Base-by-base conservation (phyloP, 441 rosid species). In the Erodium trifolium region DNA sequence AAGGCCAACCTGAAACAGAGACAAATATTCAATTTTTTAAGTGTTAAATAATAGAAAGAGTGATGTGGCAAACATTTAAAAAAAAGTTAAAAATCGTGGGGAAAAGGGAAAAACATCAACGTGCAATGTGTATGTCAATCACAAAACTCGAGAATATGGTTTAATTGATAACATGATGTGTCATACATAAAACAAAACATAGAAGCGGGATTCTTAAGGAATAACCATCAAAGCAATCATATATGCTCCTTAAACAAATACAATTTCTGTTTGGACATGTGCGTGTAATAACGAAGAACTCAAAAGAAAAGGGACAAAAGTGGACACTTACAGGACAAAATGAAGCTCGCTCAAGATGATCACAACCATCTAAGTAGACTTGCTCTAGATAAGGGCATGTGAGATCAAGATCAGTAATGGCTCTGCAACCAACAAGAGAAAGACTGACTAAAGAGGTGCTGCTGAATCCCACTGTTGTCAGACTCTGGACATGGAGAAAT, bases 391-490 rank as follows among this genome's bases (percentile, higher is more conserved):
- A 76, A 68, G 96, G 96, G 78, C 98, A 90, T 34, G 75, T 76
- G 80, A 95, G 78, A 37, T 89, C 92, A 70, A 95, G 93, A 82
- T 84, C 43, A 68, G 89, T 87, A 66, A 92, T 81, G 74, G 83
- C 88, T 67, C 93, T 94, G 72, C 99, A 95, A 72, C 98, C 98
- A 74, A 88, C 92, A 72, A 95, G 91, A 41, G 99, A 95, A 72
- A 95, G 95, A 72, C 92, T 86, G 65, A 82, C 81, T 63, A 95
- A 79, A 51, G 99, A 90, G 23, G 85, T 81, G 78, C 89, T 86
- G 79, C 88, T 75, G 87, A 95, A 90, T 70, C 79, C 76, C 73
- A 89, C 87, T 3, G 82, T 83, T 4, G 87, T 90, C 90, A 95
- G 85, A 78, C 93, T 88, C 99, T 92, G 89, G 41, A 67, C 77